phyloP scores from a whole-genome alignment of 257 asterid genomes.

The Handroanthus guayacan region DNA sequence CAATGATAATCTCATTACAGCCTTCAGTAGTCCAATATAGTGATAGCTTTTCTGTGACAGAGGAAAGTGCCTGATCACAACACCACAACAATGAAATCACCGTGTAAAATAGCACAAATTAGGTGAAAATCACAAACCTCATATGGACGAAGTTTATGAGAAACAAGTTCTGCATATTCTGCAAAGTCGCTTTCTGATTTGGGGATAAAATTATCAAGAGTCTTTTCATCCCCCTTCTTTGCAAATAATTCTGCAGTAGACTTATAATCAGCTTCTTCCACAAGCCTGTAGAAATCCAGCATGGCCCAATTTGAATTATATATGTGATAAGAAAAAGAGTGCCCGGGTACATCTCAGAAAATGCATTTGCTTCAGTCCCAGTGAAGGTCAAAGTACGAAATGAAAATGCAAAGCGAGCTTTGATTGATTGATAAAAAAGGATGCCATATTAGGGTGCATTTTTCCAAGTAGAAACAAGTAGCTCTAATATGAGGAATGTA shows the following conservation, averaged over 20 bases:
- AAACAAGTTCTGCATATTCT: slow-evolving; percentile 85
- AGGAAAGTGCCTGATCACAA: slow-evolving; percentile 23
- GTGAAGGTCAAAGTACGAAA: not conserved
- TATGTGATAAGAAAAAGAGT: not conserved
- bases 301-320: slow-evolving; percentile 8
- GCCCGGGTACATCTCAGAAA: not conserved
- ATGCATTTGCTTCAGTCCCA: not conserved
- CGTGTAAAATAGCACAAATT: not conserved
- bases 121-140: slow-evolving; percentile 64
- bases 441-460: not conserved
- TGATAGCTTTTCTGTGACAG: slow-evolving; percentile 87
- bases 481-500: not conserved
- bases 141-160: slow-evolving; percentile 76
- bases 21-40: slow-evolving; percentile 82
- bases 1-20: slow-evolving; percentile 87
- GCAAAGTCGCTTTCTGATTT: slow-evolving; percentile 78
- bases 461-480: not conserved
- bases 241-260: slow-evolving; percentile 85
- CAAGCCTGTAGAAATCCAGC: slow-evolving; percentile 64
- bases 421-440: not conserved
- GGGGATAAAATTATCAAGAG: slow-evolving; percentile 88
- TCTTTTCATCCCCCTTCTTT: slow-evolving; percentile 72
- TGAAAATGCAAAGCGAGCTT: not conserved
- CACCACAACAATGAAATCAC: not conserved
- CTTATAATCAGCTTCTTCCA: slow-evolving; percentile 96